Conservation (phyloP, 768 basidiomycete species). For the Dendrothele bispora region DNA sequence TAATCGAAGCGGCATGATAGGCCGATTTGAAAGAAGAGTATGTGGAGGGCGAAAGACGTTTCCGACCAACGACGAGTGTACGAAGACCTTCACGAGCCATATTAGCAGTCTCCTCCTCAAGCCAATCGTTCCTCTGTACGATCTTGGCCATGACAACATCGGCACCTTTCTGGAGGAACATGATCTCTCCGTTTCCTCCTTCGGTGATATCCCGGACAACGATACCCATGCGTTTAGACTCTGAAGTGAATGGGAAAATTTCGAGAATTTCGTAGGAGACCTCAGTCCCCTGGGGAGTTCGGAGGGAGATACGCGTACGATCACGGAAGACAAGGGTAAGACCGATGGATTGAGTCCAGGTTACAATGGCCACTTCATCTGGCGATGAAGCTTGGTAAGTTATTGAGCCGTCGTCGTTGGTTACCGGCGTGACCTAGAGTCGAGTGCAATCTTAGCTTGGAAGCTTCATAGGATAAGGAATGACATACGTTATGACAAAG, state of each 20-base stretch:
- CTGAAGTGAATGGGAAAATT: slow-evolving; percentile 97
- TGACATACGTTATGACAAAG: slow-evolving; percentile 91
- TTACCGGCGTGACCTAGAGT: slow-evolving; percentile 91
- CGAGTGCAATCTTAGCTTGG: not conserved
- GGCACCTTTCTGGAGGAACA: slow-evolving; percentile 94
- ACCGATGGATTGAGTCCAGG: slow-evolving; percentile 95
- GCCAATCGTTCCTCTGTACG: slow-evolving; percentile 96
- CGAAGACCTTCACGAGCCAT: slow-evolving; percentile 97
- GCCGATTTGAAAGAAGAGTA: slow-evolving; percentile 73
- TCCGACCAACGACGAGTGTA: slow-evolving; percentile 90
- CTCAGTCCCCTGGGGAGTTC: slow-evolving; percentile 58
- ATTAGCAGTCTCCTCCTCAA: slow-evolving; percentile 97
- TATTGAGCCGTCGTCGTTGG: slow-evolving; percentile 89
- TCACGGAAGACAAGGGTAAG: slow-evolving; percentile 87
- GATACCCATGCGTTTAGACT: slow-evolving; percentile 99
- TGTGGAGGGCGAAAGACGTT: slow-evolving; percentile 64
- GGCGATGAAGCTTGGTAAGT: slow-evolving; percentile 99
- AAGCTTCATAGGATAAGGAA: not conserved
- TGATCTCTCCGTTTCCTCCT: slow-evolving; percentile 76
- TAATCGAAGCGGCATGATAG: slow-evolving; percentile 79
- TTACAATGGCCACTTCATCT: slow-evolving; percentile 98
- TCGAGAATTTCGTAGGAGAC: slow-evolving; percentile 85
- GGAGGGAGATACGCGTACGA: slow-evolving; percentile 83
- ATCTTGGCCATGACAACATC: slow-evolving; percentile 98
- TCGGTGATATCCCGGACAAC: slow-evolving; percentile 82